Conservation (phyloP, 805 yeast species). For the Kuraishia floccosa region DNA sequence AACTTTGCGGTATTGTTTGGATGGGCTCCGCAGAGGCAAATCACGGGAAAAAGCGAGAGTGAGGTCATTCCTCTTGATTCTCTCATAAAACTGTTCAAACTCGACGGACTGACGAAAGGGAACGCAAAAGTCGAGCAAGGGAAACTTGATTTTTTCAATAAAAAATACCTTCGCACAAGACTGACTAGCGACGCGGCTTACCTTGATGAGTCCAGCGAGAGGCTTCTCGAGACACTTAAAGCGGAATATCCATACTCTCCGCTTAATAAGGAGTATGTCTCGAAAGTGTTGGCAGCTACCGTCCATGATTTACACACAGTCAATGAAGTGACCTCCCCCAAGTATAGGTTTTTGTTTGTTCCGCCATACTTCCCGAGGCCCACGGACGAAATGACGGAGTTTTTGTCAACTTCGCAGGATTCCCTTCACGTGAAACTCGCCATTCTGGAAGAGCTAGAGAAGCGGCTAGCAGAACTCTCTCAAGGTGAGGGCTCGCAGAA, state of each 20-base stretch:
- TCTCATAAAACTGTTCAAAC: constrained; percentile 41
- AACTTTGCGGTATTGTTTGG: constrained; percentile 89
- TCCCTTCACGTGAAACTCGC: not conserved
- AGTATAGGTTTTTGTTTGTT: constrained; percentile 37
- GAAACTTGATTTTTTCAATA: constrained; percentile 71
- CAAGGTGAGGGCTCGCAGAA: no score
- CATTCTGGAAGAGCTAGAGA: constrained; percentile 5
- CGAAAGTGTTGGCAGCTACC: constrained; percentile 26
- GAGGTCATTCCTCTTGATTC: constrained; percentile 44
- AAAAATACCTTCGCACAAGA: constrained; percentile 41
- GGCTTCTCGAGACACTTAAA: constrained; percentile 12
- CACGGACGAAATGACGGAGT: no score
- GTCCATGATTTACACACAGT: constrained; percentile 40
- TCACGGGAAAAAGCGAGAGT: constrained; percentile 30
- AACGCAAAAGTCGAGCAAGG: constrained; percentile 82
- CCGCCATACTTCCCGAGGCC: constrained; percentile 19
- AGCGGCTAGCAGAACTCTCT: constrained; percentile 1
- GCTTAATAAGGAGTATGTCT: constrained; percentile 20
- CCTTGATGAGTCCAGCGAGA: constrained; percentile 24
- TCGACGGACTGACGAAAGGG: constrained; percentile 78
- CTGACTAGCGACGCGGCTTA: constrained; percentile 23
- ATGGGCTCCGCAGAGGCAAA: constrained; percentile 73
- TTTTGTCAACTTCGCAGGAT: constrained; percentile 6
- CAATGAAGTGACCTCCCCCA: constrained; percentile 32
- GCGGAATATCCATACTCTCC: constrained; percentile 6